A percentile compares a stretch with the other conserved stretches of the same genome.
Evolutionary conservation across 768 basidiomycete genomes (phyloP).

Genomic region (Hemileccinum rubropunctum): DNA sequence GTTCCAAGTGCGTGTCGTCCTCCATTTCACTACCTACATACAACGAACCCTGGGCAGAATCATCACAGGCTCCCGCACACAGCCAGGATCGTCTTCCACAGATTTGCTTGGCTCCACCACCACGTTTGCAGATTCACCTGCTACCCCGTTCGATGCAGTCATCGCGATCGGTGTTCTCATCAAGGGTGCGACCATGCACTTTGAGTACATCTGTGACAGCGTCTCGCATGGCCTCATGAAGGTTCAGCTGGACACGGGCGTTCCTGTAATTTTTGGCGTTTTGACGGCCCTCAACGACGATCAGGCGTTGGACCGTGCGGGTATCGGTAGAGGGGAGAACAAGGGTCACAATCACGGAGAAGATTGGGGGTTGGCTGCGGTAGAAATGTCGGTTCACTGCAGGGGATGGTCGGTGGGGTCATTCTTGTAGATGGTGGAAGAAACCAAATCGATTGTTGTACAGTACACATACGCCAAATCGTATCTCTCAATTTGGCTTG

Average conservation of each 20-base stretch:
- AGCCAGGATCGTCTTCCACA: constrained; percentile 71
- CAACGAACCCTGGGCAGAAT: constrained; percentile 49
- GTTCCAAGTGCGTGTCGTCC: constrained; percentile 68
- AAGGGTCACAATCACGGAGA: constrained; percentile 97
- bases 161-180: constrained; percentile 98
- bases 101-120: constrained; percentile 63
- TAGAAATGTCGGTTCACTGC: constrained; percentile 80
- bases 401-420: constrained; percentile 69
- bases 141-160: constrained; percentile 85
- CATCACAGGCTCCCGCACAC: constrained; percentile 83
- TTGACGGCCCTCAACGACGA: constrained; percentile 90
- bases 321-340: constrained; percentile 63
- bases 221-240: constrained; percentile 94
- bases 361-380: constrained; percentile 96
- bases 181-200: constrained; percentile 98
- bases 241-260: constrained; percentile 88
- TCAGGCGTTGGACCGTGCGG: constrained; percentile 94
- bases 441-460: too few species aligned
- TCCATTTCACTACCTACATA: neutral
- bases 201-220: constrained; percentile 96
- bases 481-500: neutral
- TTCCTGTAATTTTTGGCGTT: constrained; percentile 96
- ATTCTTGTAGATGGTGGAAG: constrained; percentile 36
- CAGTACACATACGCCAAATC: neutral
- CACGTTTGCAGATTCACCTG: constrained; percentile 39